Conservation (phyloP, 2,329 filamentous ascomycete genomes). For the Diplodia intermedia region DNA sequence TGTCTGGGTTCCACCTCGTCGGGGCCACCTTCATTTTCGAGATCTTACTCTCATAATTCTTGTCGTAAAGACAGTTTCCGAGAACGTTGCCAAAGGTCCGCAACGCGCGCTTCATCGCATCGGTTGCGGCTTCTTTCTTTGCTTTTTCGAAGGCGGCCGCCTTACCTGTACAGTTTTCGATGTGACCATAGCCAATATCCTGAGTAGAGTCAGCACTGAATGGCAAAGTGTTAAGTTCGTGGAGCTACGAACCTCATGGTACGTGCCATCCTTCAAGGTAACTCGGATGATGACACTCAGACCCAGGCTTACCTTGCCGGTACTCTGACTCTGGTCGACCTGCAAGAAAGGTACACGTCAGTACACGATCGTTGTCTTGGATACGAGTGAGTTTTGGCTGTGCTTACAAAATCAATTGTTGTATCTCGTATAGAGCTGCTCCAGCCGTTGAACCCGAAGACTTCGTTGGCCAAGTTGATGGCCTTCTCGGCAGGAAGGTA, state of each 20-base stretch:
- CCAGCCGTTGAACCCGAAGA: slow-evolving; percentile 98
- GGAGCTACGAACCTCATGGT: slow-evolving; percentile 70
- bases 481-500: slow-evolving; percentile 97
- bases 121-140: slow-evolving; percentile 97
- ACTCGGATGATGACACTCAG: slow-evolving; percentile 90
- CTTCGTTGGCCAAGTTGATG: slow-evolving; percentile 91
- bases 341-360: slow-evolving; percentile 41
- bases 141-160: slow-evolving; percentile 97
- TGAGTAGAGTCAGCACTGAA: slow-evolving; percentile 39
- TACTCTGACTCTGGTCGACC: slow-evolving; percentile 82
- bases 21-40: slow-evolving; percentile 84
- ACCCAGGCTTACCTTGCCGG: slow-evolving; percentile 80
- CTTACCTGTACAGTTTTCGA: slow-evolving; percentile 95
- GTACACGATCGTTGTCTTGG: slow-evolving; percentile 27
- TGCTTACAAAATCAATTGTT: slow-evolving; percentile 83
- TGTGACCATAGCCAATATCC: slow-evolving; percentile 95
- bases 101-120: slow-evolving; percentile 87
- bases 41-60: slow-evolving; percentile 89
- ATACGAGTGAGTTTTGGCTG: neutral
- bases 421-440: slow-evolving; percentile 94
- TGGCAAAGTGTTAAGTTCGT: too few relatives aligned
- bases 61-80: slow-evolving; percentile 99
- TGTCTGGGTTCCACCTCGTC: slow-evolving; percentile 77
- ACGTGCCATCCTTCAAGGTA: slow-evolving; percentile 91
- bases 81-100: slow-evolving; percentile 94